Base-by-base conservation (phyloP, 2,329 filamentous ascomycete genomes). In the Fusarium tanahbumbuense region DNA sequence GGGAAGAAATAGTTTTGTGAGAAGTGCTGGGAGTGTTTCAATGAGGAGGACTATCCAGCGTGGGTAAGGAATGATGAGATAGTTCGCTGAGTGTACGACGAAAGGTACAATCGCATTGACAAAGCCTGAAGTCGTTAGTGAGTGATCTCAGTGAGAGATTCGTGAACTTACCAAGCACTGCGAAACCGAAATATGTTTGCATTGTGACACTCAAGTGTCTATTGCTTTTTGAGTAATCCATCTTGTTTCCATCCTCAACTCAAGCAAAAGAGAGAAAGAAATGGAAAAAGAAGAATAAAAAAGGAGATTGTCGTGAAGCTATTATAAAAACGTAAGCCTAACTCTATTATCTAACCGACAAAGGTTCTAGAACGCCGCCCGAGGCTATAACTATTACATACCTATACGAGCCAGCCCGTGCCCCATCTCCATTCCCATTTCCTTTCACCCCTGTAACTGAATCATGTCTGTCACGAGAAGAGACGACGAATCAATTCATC, bases 61-160 rank as follows among this genome's bases (percentile, higher is more conserved):
- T 2, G 78, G 73, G 46, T 77, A 80, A 0, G 78, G 78, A 49
- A 80, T 74, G 49, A 79, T 77, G 65, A 80, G 77, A 46, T 81
- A 80, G 59, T 78, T 78, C 53, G 76, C 72, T 8, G 77, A 75
- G 58, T 76, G 75, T 37, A 78, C 73, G 45, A 79, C 72, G 52
- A 73, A 76, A 0, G 78, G 73, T 6, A 80, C 68, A 37, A 78
- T 46, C 11, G 68, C 73, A 52, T 77, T 80, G 53, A 71, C 70
- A 56, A 80, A 64, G 50, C 77, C 79, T 81, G 5, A 5, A 23
- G 16, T 32, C n/a, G 55, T 72, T 6, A 69, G 63, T 72, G 9
- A 44, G 22, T 6, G 3, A 1, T 15, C 11, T 2, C 5, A 15
- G n/a, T 42, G 23, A 55, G 6, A 22, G n/a, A 8, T 9, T 37